Percentiles rank a stretch among this genome's conserved stretches.
Evolutionary conservation across 2,329 filamentous ascomycete genomes (phyloP).

Genomic region (Pseudogymnoascus sp.): DNA sequence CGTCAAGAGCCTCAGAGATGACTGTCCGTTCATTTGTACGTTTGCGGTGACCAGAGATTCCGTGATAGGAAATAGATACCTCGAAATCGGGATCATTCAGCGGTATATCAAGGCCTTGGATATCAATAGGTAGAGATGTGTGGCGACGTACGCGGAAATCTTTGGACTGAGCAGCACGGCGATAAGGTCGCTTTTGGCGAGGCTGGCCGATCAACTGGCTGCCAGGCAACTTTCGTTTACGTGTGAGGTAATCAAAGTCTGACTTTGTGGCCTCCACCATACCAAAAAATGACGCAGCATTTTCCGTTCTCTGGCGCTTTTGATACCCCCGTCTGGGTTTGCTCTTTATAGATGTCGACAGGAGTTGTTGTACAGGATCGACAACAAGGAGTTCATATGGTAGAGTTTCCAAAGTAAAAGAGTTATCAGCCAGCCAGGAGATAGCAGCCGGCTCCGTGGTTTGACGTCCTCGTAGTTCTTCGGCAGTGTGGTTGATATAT

Average conservation of each 20-base stretch:
- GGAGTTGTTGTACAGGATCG: slow-evolving; percentile 23
- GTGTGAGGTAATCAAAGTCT: not conserved
- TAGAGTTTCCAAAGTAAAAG: slow-evolving; percentile 35
- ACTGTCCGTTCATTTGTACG: slow-evolving; percentile 24
- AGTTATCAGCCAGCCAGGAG: slow-evolving; percentile 33
- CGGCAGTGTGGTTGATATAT: slow-evolving; percentile 32
- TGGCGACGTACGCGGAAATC: slow-evolving; percentile 18
- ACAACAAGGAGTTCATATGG: slow-evolving; percentile 35
- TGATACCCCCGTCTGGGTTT: slow-evolving; percentile 6
- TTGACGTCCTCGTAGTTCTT: slow-evolving; percentile 14
- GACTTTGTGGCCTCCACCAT: slow-evolving; percentile 8
- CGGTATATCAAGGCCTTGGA: slow-evolving; percentile 18
- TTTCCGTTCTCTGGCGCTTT: not conserved
- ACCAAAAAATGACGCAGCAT: not conserved
- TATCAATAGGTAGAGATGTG: slow-evolving; percentile 20
- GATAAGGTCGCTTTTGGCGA: not conserved
- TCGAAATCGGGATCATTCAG: slow-evolving; percentile 7
- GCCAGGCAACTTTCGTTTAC: slow-evolving; percentile 1
- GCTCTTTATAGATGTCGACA: slow-evolving; percentile 9
- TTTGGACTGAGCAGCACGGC: slow-evolving; percentile 21
- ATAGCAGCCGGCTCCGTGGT: slow-evolving; percentile 15
- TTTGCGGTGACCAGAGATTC: slow-evolving; percentile 17
- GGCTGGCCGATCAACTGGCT: slow-evolving; percentile 1
- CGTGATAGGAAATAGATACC: not conserved
- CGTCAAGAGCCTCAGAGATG: slow-evolving; percentile 24